Base-by-base conservation (phyloP, 768 basidiomycete genomes). In the Boletellus ananas region DNA sequence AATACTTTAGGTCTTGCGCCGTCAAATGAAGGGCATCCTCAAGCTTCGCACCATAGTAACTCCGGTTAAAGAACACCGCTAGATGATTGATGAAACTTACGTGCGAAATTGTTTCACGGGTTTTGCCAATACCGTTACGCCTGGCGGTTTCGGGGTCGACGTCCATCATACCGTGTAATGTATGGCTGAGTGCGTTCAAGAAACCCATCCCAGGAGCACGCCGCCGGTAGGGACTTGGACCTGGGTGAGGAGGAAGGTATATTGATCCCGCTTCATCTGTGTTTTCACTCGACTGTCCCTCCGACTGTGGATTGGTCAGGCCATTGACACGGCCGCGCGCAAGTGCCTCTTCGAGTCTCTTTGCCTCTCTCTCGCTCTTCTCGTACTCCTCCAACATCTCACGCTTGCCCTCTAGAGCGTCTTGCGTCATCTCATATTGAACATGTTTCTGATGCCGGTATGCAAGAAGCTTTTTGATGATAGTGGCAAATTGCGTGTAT, bases 401-500 rank as follows among this genome's bases (percentile, higher is more conserved):
- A 49, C 84, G 84, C 69, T 92, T 95, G 13, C 74, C 73, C 57
- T 94, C 94, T 12, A 99, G 74, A 21, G 77, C 76, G 64, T 97
- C 94, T 67, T 95, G 90, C 4, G 96, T 95, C 80, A 96, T 89
- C 70, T 99, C 96, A 62, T 87, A 94, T 66, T 99, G 96, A 8
- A 94, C 88, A 55, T 99, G 94, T 70, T 98, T 98, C 71, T 94
- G 93, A 65, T 98, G 95, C 37, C 96, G 89, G 71, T 94, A 99
- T 0, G 84, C 83, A 41, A 99, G 83, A 31, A 98, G 74, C 62
- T 89, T 89, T 77, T 92, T 94, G 73, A 99, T 98, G 63, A 97
- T 94, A 17, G 78, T 74, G 12, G 90, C 91, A 65, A 98, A 99
- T 68, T 98, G 96, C 47, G 85, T 73, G 69, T 98, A 98, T 65